Base-by-base conservation (phyloP, 345 rosid species). In the Citrus unshiu region DNA sequence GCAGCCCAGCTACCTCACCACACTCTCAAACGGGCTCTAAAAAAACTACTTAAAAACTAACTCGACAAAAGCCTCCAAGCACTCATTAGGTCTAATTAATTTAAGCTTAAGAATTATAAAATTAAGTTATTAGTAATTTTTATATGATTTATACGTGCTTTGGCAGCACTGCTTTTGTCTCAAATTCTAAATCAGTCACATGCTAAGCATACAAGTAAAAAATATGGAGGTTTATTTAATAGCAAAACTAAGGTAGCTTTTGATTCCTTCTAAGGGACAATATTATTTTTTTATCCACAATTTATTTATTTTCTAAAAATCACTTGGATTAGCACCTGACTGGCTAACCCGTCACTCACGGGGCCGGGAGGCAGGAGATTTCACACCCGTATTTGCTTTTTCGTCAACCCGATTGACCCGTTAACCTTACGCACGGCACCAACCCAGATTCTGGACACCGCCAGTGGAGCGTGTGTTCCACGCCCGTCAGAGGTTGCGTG, bases 381-480 rank as follows among this genome's bases (percentile, higher is more conserved):
- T 68, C 7, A 13, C 9, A 37, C 32, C 51, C 65, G 7, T 57
- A 72, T 57, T n/a, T 3, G 9, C n/a, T 19, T 19, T 18, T 21
- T 54, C 37, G 66, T 35, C 34, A 58, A 73, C 40, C 51, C 30
- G 51, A 57, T 60, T 39, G 25, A 74, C 77, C 27, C 37, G 4
- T 24, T 69, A 30, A 25, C 49, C 27, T 29, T 25, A 35, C 76
- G 30, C 73, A 61, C 58, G 72, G 39, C 73, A 61, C 58, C 18
- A 19, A 61, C 49, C 2, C 56, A 9, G 0, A 30, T 68, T 78
- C 24, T 70, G 24, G 79, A 25, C 7, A 61, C 14, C 54, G 73
- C 68, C 79, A 73, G 39, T 6, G 64, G 72, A 37, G 79, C 81
- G 75, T 83, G 81, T 35, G 0, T 1, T 7, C 2, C 81, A 74